Evolutionary conservation across 2,329 filamentous ascomycete species (phyloP).

Genomic region (Claviceps sp.): DNA sequence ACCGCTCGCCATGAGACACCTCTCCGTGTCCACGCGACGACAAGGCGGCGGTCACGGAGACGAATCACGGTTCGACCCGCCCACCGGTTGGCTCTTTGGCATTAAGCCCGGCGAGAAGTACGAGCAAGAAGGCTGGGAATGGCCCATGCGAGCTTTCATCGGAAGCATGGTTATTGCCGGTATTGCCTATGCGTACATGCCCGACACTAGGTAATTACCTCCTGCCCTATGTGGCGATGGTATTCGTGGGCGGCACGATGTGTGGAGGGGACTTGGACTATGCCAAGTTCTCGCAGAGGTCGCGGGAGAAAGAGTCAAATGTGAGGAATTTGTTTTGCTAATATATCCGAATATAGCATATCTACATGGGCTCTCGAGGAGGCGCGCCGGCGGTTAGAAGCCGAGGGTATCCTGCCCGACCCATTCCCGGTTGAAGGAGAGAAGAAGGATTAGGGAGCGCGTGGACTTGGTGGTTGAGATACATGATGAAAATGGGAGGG

Average conservation of each 20-base stretch:
- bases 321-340: neutral
- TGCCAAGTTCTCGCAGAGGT: too few species aligned
- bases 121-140: slow-evolving; percentile 94
- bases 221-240: neutral
- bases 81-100: slow-evolving; percentile 83
- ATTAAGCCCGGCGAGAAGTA: slow-evolving; percentile 92
- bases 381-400: slow-evolving; percentile 86
- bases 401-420: slow-evolving; percentile 84
- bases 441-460: slow-evolving; percentile 31
- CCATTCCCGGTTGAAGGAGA: slow-evolving; percentile 27
- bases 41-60: slow-evolving; percentile 30
- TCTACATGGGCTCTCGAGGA: slow-evolving; percentile 99
- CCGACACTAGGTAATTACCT: slow-evolving; percentile 83
- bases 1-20: slow-evolving; percentile 21
- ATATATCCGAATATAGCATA: slow-evolving; percentile 47
- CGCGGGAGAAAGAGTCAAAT: too few species aligned
- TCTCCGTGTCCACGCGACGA: slow-evolving; percentile 31
- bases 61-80: slow-evolving; percentile 76
- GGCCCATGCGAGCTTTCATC: slow-evolving; percentile 71
- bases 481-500: slow-evolving; percentile 3
- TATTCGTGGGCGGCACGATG: neutral
- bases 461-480: neutral
- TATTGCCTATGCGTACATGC: slow-evolving; percentile 88
- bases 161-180: slow-evolving; percentile 59
- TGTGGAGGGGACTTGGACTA: too few species aligned